Base-by-base conservation (phyloP, 495 filamentous ascomycete species). In the Neurospora intermedia region DNA sequence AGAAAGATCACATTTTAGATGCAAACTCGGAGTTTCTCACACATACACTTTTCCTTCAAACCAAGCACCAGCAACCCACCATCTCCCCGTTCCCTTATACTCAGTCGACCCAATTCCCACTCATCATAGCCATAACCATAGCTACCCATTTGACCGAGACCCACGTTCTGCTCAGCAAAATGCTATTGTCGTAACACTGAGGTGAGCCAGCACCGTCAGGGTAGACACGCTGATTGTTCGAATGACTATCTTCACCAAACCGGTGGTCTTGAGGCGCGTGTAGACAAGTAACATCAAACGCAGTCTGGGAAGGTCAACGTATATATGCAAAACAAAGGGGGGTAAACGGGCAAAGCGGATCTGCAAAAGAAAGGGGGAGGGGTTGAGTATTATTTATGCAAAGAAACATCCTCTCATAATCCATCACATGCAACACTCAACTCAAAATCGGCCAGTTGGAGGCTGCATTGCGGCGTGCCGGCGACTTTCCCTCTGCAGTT, bases 381-480 rank as follows among this genome's bases (percentile, higher is more conserved):
- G 42, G 20, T 73, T 38, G 46, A 42, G 54, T 73, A 75, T 74
- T 78, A 69, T 48, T 16, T 46, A 75, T 74, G 76, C 71, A 77
- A 78, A 48, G 76, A 77, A 78, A 78, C 46, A 70, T 48, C 76
- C 75, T 73, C 69, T 70, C 76, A 42, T 74, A 31, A 72, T 69
- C 62, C 72, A 71, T 45, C 69, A 13, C 35, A n/a, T 3, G 62
- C 74, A 20, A 20, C 18, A 13, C 39, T 59, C 38, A 27, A 45
- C 70, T 69, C 23, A 76, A 48, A 82, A 82, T 35, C 73, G 71
- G 38, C 79, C 77, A 70, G 82, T 81, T 18, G 78, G 76, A 43
- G 81, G 77, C 70, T 79, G 78, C n/a, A 84, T 85, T 16, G 79
- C 81, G 23, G 82, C 84, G 70, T 85, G 76, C 43, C 75, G 74